These are phyloP conservation scores for Acorus gramineus DNA, from an alignment of 106 monocot species.

Conservation along the genomic window DNA sequence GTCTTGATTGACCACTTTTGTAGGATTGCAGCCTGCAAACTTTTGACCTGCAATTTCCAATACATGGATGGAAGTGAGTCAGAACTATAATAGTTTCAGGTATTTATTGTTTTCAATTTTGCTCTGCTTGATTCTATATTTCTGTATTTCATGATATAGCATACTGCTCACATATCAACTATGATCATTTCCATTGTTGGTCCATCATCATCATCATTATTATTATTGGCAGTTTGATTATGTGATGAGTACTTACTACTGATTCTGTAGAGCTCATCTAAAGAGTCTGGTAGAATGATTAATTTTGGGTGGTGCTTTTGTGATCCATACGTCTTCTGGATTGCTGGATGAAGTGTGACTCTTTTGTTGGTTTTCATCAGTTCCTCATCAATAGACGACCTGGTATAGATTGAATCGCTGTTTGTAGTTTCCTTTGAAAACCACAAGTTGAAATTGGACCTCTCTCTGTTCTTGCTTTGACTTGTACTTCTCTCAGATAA, in stretches of 20 bases:
- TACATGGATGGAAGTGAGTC: no score
- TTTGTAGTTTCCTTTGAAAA: slow-evolving; percentile 1
- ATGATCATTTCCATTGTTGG: neutral
- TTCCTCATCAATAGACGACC: neutral
- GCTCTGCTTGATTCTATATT: no score
- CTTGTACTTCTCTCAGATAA: neutral
- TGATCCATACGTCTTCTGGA: slow-evolving; percentile 2
- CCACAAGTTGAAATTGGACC: neutral
- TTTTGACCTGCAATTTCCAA: slow-evolving; percentile 28
- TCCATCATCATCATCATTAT: neutral
- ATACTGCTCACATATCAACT: neutral
- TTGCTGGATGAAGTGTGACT: slow-evolving; percentile 32
- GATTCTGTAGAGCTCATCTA: slow-evolving; percentile 43
- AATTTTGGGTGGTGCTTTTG: slow-evolving; percentile 28
- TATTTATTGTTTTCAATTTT: no score
- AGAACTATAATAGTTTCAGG: no score
- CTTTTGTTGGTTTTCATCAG: slow-evolving; percentile 16
- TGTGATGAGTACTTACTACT: slow-evolving; percentile 27
- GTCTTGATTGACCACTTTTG: slow-evolving; percentile 32
- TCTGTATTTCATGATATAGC: no score
- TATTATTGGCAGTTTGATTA: neutral
- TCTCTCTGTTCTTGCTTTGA: neutral
- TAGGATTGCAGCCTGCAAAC: slow-evolving; percentile 21
- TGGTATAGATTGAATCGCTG: slow-evolving; percentile 2
- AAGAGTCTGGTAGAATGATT: slow-evolving; percentile 40